A percentile compares a stretch with the other conserved stretches of the same genome.
phyloP scores from a whole-genome alignment of 306 rosid species.

The Cucumis cinereus region DNA sequence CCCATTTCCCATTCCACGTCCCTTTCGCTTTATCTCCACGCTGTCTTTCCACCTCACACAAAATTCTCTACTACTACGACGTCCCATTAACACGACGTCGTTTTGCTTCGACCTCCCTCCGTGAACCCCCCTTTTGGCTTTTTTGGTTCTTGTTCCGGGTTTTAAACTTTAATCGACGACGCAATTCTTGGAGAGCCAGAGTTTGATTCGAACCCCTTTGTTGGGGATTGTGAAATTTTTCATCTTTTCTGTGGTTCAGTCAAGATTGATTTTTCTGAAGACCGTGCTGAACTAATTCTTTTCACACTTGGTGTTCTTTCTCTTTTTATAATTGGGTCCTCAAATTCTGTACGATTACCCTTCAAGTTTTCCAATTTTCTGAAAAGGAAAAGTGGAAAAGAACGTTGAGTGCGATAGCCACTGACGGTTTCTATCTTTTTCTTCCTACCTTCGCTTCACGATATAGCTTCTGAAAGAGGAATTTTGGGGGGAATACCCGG shows the following conservation, averaged over 20 bases:
- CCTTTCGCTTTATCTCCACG: not conserved
- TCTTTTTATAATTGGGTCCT: not conserved
- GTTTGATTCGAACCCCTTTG: not conserved
- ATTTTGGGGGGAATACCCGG: not conserved
- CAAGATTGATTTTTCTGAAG: not conserved
- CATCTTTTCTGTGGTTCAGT: not conserved
- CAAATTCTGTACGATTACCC: not conserved
- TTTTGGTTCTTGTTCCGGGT: not conserved
- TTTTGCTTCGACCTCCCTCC: not conserved
- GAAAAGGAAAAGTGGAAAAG: not conserved
- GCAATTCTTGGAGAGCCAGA: not conserved
- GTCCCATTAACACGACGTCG: not conserved
- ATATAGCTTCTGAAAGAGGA: not conserved
- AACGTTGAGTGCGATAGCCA: not conserved
- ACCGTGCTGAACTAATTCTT: not conserved
- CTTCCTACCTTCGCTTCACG: not conserved
- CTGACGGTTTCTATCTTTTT: slow-evolving; percentile 2
- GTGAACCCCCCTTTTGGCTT: not conserved
- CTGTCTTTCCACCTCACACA: not conserved
- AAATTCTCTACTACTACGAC: not conserved
- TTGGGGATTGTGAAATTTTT: not conserved
- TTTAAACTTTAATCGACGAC: not conserved
- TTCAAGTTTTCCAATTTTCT: not conserved
- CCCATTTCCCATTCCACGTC: not conserved
- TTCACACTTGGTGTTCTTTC: not conserved